A percentile compares a stretch with the other conserved stretches of the same genome.
phyloP scores from a whole-genome alignment of 495 filamentous ascomycete genomes.

The Penicillium tannophilum region DNA sequence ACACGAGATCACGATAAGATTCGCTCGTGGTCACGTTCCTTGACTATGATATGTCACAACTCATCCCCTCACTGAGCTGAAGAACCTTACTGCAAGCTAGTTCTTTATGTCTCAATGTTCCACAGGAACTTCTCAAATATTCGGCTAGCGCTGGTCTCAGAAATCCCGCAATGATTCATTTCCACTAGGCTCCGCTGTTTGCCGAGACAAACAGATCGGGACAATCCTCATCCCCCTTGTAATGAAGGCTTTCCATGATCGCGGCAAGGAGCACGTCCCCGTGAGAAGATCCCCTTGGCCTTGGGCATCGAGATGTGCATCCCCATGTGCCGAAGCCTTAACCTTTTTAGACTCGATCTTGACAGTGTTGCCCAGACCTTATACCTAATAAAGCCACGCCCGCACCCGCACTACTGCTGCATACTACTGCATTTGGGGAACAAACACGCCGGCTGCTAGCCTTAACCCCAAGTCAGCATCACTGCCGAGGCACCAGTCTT shows the following conservation, averaged over 20 bases:
- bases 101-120: not conserved
- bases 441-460: constrained; percentile 4
- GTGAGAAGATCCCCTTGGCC: not conserved
- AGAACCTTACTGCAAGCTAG: not conserved
- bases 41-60: constrained; percentile 3
- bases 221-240: not conserved
- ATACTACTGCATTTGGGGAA: not conserved
- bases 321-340: not conserved
- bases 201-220: not conserved
- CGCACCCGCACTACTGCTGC: not conserved
- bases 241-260: not conserved
- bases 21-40: not conserved
- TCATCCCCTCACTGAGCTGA: not conserved
- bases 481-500: not conserved
- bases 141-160: not conserved
- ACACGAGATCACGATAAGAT: constrained; percentile 3
- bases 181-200: not conserved
- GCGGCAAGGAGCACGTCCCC: not conserved
- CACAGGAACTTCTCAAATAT: not conserved
- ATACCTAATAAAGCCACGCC: constrained; percentile 4
- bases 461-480: not conserved
- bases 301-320: constrained; percentile 10
- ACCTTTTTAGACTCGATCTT: not conserved
- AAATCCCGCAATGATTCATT: constrained; percentile 1
- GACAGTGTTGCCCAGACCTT: not conserved